These are phyloP conservation scores for Bombardia bombarda DNA, from an alignment of 495 filamentous ascomycete species.

Conservation along the genomic window DNA sequence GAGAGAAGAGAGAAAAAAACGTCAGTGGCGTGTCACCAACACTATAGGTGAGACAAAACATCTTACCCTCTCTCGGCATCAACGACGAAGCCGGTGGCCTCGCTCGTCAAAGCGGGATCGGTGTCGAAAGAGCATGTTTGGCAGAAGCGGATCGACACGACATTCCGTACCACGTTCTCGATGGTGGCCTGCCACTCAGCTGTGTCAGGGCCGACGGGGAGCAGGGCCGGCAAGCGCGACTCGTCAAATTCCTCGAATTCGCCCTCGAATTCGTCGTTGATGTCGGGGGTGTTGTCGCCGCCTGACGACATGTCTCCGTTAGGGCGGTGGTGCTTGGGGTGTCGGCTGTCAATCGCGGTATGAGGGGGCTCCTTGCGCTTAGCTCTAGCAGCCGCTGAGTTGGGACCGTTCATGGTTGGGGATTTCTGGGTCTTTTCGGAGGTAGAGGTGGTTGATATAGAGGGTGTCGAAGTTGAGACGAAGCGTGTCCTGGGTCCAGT, in stretches of 20 bases:
- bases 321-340: slow-evolving; percentile 41
- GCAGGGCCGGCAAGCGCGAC: slow-evolving; percentile 23
- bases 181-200: slow-evolving; percentile 97
- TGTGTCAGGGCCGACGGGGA: slow-evolving; percentile 62
- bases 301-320: slow-evolving; percentile 36
- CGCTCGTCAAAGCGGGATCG: slow-evolving; percentile 82
- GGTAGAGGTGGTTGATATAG: not conserved
- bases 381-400: slow-evolving; percentile 25
- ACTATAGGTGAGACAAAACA: slow-evolving; percentile 14
- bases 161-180: slow-evolving; percentile 82
- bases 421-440: slow-evolving; percentile 1
- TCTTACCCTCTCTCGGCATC: slow-evolving; percentile 84
- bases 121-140: slow-evolving; percentile 98
- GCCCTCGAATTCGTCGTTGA: slow-evolving; percentile 26
- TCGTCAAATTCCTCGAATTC: slow-evolving; percentile 33
- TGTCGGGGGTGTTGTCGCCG: slow-evolving; percentile 39
- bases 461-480: not conserved
- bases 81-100: slow-evolving; percentile 96
- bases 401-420: slow-evolving; percentile 33
- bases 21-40: slow-evolving; percentile 27
- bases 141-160: slow-evolving; percentile 97
- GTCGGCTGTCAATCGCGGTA: slow-evolving; percentile 29
- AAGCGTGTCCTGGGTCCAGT: not conserved
- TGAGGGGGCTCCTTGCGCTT: slow-evolving; percentile 44
- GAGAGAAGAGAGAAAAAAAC: not conserved